Base-by-base conservation (phyloP, 78 protist species). In the Dictyostelium discoideum region DNA sequence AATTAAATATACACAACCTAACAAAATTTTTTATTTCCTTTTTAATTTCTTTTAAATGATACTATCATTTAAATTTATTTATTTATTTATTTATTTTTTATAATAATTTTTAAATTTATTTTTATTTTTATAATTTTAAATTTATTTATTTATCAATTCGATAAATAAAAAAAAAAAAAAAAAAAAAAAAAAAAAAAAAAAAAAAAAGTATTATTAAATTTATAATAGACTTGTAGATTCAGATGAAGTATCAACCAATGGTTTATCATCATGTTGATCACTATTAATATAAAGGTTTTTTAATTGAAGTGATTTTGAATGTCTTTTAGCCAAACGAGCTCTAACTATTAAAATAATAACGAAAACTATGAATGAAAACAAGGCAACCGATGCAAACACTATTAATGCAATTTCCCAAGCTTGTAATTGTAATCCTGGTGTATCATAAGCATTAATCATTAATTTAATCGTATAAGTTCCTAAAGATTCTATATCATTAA, bases 351-450 rank as follows among this genome's bases (percentile, higher is more conserved):
- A 76, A 76, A 76, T 29, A 14, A 76, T 39, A 7, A 76, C 26
- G 16, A 76, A 29, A 37, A 76, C 50, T 20, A 76, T 39, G 18
- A 76, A 29, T 32, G 26, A 18, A 76, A 76, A 29, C 14, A 76
- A 11, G 8, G 26, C 82, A 37, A 37, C 48, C 0, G 24, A 14
- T 26, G 57, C 82, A 32, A 39, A 18, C 0, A 76, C 48, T 11
- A 76, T 76, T 16, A 76, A 14, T 39, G 57, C 82, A 76, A 76
- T 76, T 37, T 26, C 82, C 82, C 82, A 76, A 32, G n/a, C 26
- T 18, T 26, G 82, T 37, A 76, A 37, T 76, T 20, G 11, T 4
- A 60, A 0, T 60, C 69, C 69, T 14, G 69, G 69, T 3, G 69
- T 60, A 39, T 76, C 44, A 76, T 76, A 76, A 0, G 48, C 48